Base-by-base conservation (phyloP, 2,329 filamentous ascomycete genomes). In the Colletotrichum tanaceti region DNA sequence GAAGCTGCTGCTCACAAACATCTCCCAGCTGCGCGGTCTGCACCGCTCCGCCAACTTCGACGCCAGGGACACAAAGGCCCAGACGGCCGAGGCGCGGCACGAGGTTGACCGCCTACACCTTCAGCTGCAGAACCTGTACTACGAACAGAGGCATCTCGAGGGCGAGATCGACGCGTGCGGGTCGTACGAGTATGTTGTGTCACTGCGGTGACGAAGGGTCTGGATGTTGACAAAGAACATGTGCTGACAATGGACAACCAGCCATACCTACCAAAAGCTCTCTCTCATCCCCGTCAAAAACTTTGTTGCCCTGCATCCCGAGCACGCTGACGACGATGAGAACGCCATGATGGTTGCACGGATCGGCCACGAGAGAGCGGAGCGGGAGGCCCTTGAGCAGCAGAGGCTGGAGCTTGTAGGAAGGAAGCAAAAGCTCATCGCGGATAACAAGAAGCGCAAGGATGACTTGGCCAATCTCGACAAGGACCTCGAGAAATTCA, bases 91-190 rank as follows among this genome's bases (percentile, higher is more conserved):
- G 78, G 92, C 92, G 57, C 89, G 94, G 57, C 92, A 95, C 74
- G 93, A 97, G 80, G 93, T 98, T 72, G 96, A 99, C 77, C 89
- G 91, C 58, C 85, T 99, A 70, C 94, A 98, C 77, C 85, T 99
- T 44, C 93, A 97, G 76, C 85, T 99, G 63, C 95, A 98, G 80
- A 99, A 99, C 76, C 83, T 99, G 9, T 97, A 96, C 79, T 99
- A 99, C 77, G 95, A 99, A 79, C 94, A 98, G 81, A 86, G 93
- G 63, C 94, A 98, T 79, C 83, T 99, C 63, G 89, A 92, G 72
- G 93, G 93, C 57, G 96, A 99, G 80, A 98, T 99, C 70, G 84
- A 88, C 0, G 93, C 93, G 10, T 98, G 96, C 78, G 93, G 97
- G 77, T 91, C 90, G 59, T 98, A 97, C 74, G 93, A 97, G 93